Evolutionary conservation across 495 filamentous ascomycete species (phyloP).

Genomic region (Aspergillus hancockii): DNA sequence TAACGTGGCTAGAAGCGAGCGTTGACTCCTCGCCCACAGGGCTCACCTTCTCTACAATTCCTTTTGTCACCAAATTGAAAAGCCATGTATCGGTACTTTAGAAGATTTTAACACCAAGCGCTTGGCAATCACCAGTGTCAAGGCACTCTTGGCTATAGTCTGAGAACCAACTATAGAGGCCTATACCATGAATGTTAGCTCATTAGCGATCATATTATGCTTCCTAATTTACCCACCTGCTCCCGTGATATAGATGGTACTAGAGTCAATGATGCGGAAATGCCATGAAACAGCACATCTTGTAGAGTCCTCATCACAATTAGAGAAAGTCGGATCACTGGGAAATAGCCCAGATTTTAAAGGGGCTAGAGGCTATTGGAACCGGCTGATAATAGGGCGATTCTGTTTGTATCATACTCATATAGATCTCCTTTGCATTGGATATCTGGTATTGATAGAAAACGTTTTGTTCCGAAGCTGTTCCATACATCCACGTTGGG

Average conservation of each 20-base stretch:
- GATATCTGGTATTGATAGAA: conserved; percentile 78
- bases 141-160: conserved; percentile 41
- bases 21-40: conserved; percentile 15
- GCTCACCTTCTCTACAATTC: conserved; percentile 67
- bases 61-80: conserved; percentile 77
- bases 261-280: conserved; percentile 59
- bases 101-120: conserved; percentile 26
- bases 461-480: conserved; percentile 67
- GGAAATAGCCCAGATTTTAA: conserved; percentile 43
- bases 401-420: conserved; percentile 78
- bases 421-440: conserved; percentile 63
- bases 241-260: conserved; percentile 58
- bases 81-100: conserved; percentile 55
- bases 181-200: no score
- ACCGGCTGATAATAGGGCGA: conserved; percentile 67
- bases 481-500: conserved; percentile 63
- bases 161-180: conserved; percentile 69
- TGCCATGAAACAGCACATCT: conserved; percentile 64
- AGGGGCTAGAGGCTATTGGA: conserved; percentile 58
- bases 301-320: conserved; percentile 39
- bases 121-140: conserved; percentile 37
- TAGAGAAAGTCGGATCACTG: conserved; percentile 54
- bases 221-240: no score
- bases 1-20: conserved; percentile 14
- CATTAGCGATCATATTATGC: no score